Evolutionary conservation across 768 basidiomycete genomes (phyloP).

Genomic region (Porpolomopsis calyptriformis): DNA sequence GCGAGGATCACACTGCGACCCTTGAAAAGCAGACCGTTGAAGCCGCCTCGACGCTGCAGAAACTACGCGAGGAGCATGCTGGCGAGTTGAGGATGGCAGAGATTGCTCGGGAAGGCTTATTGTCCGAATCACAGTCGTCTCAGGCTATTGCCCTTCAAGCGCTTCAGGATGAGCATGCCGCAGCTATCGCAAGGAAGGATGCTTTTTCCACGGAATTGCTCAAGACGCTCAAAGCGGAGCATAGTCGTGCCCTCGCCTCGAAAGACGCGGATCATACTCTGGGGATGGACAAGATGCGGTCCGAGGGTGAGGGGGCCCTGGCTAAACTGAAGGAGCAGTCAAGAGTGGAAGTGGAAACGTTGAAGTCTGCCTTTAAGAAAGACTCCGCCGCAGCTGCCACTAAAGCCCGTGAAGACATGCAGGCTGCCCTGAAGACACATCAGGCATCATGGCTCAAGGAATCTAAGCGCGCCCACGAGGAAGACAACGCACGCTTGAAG

Average conservation of each 20-base stretch:
- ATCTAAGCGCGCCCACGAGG: slow-evolving; percentile 44
- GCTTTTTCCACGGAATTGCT: slow-evolving; percentile 52
- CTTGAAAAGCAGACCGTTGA: slow-evolving; percentile 55
- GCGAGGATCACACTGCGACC: slow-evolving; percentile 56
- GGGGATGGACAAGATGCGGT: slow-evolving; percentile 48
- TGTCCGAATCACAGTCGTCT: slow-evolving; percentile 65
- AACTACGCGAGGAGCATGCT: slow-evolving; percentile 68
- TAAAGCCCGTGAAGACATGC: slow-evolving; percentile 27
- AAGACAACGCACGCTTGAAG: slow-evolving; percentile 41
- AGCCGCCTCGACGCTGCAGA: slow-evolving; percentile 49
- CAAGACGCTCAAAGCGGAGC: slow-evolving; percentile 55
- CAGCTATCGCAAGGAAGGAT: slow-evolving; percentile 59
- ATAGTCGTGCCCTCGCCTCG: slow-evolving; percentile 38
- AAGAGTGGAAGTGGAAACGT: slow-evolving; percentile 37
- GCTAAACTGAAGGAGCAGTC: slow-evolving; percentile 46
- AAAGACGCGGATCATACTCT: slow-evolving; percentile 53
- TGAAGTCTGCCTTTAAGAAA: slow-evolving; percentile 37
- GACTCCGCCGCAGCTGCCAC: slow-evolving; percentile 25
- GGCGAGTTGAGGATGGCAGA: slow-evolving; percentile 64
- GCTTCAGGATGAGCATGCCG: slow-evolving; percentile 63
- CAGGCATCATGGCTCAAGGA: slow-evolving; percentile 43
- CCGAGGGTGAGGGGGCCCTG: slow-evolving; percentile 46
- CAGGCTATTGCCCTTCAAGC: slow-evolving; percentile 49
- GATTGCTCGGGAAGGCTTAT: slow-evolving; percentile 60
- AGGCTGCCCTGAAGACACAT: slow-evolving; percentile 34